Evolutionary conservation across 148 eudicot species (phyloP), one percentile per base, ranked within the genome.

Genomic region (Fagopyrum tataricum): DNA sequence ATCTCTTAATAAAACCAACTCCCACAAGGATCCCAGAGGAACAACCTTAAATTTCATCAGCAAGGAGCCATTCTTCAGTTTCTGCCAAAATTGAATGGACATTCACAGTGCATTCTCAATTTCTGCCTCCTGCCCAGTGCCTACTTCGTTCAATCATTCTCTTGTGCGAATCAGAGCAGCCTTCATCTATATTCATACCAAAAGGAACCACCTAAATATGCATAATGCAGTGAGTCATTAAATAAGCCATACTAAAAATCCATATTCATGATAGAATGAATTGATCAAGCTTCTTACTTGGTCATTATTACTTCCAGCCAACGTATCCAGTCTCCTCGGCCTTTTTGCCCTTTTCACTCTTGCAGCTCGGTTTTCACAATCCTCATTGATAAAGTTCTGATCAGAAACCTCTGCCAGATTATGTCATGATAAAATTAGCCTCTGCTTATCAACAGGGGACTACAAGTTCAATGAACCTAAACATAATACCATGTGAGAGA

Each of bases 311-410:
- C 73, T 72, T 66, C 79, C 15, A 67, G 80, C 24, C n/a, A 58
- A 7, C 47, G 31, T 77, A 66, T 62, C 79, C 42, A 75, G 62
- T 72, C 20, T 64, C 44, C 78, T 84, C 67, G 43, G 72, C 74
- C 93, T 82, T 72, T 91, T 87, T 0, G 55, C 58, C 21, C 48
- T 71, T 24, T 73, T 73, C 47, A 51, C 72, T 68, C 76, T 72
- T 13, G 72, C 61, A 42, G 55, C 72, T 76, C 82, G 86, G 71
- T 78, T 77, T 11, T 59, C 86, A 73, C 61, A 69, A 56, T 78
- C 80, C 53, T 86, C 88, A 42, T 88, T 89, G 14, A 75, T 67
- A 26, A 92, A 92, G 79, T 92, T 92, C 78, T 92, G 97, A 83
- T 74, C 97, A 0, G 87, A 85, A 49, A 67, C 84, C 79, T 90